A percentile compares a stretch with the other conserved stretches of the same genome.
phyloP scores from a whole-genome alignment of 257 asterid genomes.

The Osmanthus fragrans region DNA sequence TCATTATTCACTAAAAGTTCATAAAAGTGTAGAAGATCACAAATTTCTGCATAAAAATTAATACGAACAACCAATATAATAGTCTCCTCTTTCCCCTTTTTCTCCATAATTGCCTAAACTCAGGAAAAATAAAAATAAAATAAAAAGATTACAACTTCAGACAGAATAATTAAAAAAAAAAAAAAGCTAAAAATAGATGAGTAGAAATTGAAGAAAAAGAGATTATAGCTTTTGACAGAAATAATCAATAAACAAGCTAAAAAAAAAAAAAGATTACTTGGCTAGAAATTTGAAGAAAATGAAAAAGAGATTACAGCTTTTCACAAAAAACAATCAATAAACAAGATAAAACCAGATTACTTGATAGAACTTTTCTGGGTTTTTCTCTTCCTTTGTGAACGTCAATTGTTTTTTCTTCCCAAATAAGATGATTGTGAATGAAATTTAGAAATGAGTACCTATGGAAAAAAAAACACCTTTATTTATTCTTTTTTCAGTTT shows the following conservation, averaged over 20 bases:
- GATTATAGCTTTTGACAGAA: no score
- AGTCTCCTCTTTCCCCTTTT: neutral
- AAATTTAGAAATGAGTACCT: neutral
- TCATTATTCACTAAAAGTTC: neutral
- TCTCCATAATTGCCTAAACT: neutral
- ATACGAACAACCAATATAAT: neutral
- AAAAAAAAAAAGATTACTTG: no score
- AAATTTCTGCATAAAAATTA: neutral
- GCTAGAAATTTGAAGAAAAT: no score
- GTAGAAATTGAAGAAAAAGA: neutral
- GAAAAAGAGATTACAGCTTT: no score
- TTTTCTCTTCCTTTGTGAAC: neutral
- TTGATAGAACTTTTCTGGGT: neutral
- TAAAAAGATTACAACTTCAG: neutral
- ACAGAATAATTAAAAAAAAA: neutral
- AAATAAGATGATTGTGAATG: neutral
- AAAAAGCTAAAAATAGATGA: slow-evolving; percentile 6
- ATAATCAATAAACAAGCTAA: no score
- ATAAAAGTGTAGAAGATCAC: neutral
- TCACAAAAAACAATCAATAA: no score
- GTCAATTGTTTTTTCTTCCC: neutral
- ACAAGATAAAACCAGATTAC: no score
- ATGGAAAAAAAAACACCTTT: neutral
- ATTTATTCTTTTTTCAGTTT: neutral
- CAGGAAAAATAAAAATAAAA: neutral